Base-by-base conservation (phyloP, 2,329 filamentous ascomycete species). In the Aspergillus udagawae region DNA sequence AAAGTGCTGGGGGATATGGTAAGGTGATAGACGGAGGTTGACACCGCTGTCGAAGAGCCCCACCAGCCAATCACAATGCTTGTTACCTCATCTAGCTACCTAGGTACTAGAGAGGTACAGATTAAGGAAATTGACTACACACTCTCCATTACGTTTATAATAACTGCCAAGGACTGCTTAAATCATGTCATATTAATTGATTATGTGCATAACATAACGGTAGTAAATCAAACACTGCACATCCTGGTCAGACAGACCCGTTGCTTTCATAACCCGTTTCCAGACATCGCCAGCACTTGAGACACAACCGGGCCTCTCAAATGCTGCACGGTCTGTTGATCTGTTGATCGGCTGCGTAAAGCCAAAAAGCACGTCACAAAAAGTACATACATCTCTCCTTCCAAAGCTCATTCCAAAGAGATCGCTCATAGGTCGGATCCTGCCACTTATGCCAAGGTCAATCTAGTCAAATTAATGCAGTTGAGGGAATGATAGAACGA, bases 401-500 rank as follows among this genome's bases (percentile, higher is more conserved):
- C 57, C 54, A 56, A 56, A 42, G 51, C 51, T 56, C 55, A 55
- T 60, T 56, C 58, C 60, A 63, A 56, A 56, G 49, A 51, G 51
- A 56, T 53, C 54, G 53, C 48, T 55, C 53, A 55, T 55, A 44
- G 52, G 32, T 67, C 63, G 64, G 64, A 66, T 65, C 64, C 64
- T 66, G 63, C 63, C 65, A 63, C 61, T 60, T 60, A 63, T 65
- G 64, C 62, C 64, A 63, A 63, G 44, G 44, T 14, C 44, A 47
- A 66, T 64, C 62, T 63, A 62, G 53, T 64, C 59, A 62, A 59
- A 64, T 67, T 63, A 66, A 67, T 66, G 64, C 64, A 64, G 51
- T 62, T 65, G 65, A 69, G 64, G 64, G 64, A 70, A 65, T 63
- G 63, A 62, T 59, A 59, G 51, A 59, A 61, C 27, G 35, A 59